These are phyloP conservation scores for Cymbopogon citratus DNA, from an alignment of 176 grass and related monocot genomes.

Conservation along the genomic window DNA sequence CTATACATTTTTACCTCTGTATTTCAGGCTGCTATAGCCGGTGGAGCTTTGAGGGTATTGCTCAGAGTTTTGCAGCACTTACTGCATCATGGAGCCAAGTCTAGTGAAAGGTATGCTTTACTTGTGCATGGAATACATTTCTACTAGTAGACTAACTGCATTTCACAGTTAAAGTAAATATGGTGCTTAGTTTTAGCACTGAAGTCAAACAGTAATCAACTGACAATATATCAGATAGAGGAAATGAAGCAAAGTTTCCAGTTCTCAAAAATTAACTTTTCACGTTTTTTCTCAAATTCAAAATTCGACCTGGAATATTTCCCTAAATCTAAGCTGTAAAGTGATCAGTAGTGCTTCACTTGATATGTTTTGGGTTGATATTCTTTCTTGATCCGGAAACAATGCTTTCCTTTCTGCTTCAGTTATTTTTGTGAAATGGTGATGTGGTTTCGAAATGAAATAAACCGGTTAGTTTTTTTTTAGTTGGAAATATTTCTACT, in stretches of 20 bases:
- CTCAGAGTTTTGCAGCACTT: conserved; percentile 56
- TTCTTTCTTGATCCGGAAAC: background rate
- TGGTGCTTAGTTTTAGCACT: background rate
- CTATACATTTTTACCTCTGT: conserved; percentile 16
- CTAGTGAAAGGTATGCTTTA: conserved; percentile 55
- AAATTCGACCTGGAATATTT: background rate
- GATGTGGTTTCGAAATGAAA: background rate
- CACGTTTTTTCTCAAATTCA: background rate
- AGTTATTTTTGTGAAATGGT: background rate
- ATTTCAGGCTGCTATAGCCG: conserved; percentile 58
- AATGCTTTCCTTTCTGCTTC: background rate
- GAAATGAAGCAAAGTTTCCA: background rate
- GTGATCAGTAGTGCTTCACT: background rate
- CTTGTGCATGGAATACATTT: conserved; percentile 5
- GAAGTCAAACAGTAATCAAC: background rate
- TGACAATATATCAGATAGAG: background rate
- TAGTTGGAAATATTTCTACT: background rate
- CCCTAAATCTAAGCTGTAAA: background rate
- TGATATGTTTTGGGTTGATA: background rate
- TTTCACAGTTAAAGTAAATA: conserved; percentile 1
- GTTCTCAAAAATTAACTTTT: background rate
- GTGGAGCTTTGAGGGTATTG: conserved; percentile 64
- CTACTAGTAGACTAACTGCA: background rate
- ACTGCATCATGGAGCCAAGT: conserved; percentile 35
- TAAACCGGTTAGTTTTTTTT: background rate